phyloP scores from a whole-genome alignment of 2,329 filamentous ascomycete genomes.

The Penicillium sp. region DNA sequence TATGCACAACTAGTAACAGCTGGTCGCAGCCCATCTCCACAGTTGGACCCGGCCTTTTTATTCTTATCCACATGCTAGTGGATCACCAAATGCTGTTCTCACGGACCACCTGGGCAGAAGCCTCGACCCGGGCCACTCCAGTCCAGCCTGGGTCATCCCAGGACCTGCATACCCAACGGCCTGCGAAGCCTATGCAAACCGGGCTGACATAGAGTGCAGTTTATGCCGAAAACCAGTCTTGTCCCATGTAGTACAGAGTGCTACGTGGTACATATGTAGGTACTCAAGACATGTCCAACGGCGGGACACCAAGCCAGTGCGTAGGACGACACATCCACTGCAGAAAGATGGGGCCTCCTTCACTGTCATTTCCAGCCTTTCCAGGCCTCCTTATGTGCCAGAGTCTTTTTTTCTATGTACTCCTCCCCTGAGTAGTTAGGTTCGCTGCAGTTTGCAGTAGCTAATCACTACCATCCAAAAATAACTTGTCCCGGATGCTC shows the following conservation, averaged over 20 bases:
- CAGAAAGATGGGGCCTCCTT: constrained; percentile 2
- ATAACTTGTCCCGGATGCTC: constrained; percentile 15
- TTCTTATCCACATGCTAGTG: constrained; percentile 17
- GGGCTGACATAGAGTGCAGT: not conserved
- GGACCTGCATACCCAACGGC: constrained; percentile 1
- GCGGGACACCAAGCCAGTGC: not conserved
- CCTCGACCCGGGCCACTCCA: constrained; percentile 13
- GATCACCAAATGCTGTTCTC: constrained; percentile 19
- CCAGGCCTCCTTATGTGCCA: not conserved
- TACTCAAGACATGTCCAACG: not conserved
- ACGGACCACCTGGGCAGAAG: constrained; percentile 9
- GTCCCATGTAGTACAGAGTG: not conserved
- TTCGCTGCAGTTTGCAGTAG: not conserved
- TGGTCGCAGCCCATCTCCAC: constrained; percentile 18
- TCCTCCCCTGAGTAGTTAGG: not conserved
- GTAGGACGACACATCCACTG: constrained; percentile 11
- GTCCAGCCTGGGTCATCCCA: constrained; percentile 7
- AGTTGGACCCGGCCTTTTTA: constrained; percentile 13
- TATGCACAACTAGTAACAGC: constrained; percentile 9
- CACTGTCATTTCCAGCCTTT: not conserved
- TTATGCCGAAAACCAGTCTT: not conserved
- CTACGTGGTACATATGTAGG: not conserved
- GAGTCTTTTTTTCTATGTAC: not conserved
- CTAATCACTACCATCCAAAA: constrained; percentile 13
- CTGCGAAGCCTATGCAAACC: not conserved